These are phyloP conservation scores for Neurospora crassa DNA, from an alignment of 2,329 filamentous ascomycete genomes.

Conservation along the genomic window DNA sequence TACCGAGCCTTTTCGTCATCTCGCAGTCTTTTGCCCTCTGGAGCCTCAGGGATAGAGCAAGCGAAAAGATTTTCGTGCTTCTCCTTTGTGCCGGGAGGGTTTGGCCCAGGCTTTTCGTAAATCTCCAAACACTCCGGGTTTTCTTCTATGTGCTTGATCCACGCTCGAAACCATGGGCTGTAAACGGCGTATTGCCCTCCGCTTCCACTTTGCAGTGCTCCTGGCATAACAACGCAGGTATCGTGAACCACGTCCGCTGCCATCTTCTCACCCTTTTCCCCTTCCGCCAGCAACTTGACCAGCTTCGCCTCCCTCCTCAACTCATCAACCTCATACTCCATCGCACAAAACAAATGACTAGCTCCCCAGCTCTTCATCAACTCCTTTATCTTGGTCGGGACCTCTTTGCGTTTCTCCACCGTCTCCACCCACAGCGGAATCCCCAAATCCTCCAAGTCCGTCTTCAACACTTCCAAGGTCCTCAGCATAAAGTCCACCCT, in stretches of 20 bases:
- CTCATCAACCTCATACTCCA: conserved; percentile 90
- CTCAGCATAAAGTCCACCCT: conserved; percentile 76
- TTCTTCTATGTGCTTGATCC: conserved; percentile 63
- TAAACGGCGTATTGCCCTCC: conserved; percentile 82
- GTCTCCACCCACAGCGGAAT: conserved; percentile 74
- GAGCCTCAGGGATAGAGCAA: conserved; percentile 48
- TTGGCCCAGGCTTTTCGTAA: conserved; percentile 46
- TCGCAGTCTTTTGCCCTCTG: conserved; percentile 51
- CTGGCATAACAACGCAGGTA: conserved; percentile 73
- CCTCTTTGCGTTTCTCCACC: conserved; percentile 51
- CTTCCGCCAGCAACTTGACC: conserved; percentile 38
- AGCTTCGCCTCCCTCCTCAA: conserved; percentile 65
- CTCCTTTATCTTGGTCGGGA: conserved; percentile 53
- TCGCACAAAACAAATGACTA: conserved; percentile 69
- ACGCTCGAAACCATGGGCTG: conserved; percentile 69
- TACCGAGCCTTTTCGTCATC: conserved; percentile 45
- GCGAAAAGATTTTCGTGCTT: conserved; percentile 50
- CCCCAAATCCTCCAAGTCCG: conserved; percentile 58
- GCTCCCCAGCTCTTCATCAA: conserved; percentile 63
- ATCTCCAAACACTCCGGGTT: conserved; percentile 58
- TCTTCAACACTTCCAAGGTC: conserved; percentile 54
- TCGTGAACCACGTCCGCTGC: conserved; percentile 68
- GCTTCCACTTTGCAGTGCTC: conserved; percentile 51
- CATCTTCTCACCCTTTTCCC: conserved; percentile 36
- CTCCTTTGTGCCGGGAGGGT: conserved; percentile 34